phyloP scores from a whole-genome alignment of 1,139 yeast species.

The Kluyveromyces sp. region DNA sequence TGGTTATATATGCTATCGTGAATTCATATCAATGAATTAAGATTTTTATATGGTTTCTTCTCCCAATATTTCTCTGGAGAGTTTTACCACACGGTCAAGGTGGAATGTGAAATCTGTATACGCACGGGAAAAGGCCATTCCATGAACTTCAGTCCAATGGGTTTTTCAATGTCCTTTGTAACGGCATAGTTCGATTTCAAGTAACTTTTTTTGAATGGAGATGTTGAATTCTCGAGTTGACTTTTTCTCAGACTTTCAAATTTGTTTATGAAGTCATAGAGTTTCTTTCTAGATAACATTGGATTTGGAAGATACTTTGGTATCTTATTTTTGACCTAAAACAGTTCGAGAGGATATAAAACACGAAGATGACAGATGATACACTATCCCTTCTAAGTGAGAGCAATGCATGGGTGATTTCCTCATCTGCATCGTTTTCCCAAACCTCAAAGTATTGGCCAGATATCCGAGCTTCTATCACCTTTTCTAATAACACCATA shows the following conservation, averaged over 20 bases:
- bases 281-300: slow-evolving; percentile 35
- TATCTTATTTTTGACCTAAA: slow-evolving; percentile 32
- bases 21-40: slow-evolving; percentile 5
- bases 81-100: slow-evolving; percentile 33
- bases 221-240: neutral
- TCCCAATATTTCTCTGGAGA: slow-evolving; percentile 38
- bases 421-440: slow-evolving; percentile 35
- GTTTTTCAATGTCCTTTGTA: slow-evolving; percentile 24
- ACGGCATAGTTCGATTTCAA: neutral
- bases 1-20: too few species aligned
- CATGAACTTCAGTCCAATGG: slow-evolving; percentile 43
- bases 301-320: slow-evolving; percentile 42
- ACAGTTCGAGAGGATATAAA: slow-evolving; percentile 38
- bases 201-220: neutral
- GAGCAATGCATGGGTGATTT: slow-evolving; percentile 33
- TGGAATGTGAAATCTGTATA: slow-evolving; percentile 40
- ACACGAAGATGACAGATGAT: slow-evolving; percentile 37
- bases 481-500: slow-evolving; percentile 35
- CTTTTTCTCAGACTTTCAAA: slow-evolving; percentile 18
- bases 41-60: slow-evolving; percentile 29
- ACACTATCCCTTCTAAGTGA: slow-evolving; percentile 42
- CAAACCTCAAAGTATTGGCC: slow-evolving; percentile 41
- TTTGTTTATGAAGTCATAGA: slow-evolving; percentile 35
- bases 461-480: slow-evolving; percentile 42
- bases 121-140: slow-evolving; percentile 42